Base-by-base conservation (phyloP, 805 yeast genomes). In the Metschnikowia cubensis region DNA sequence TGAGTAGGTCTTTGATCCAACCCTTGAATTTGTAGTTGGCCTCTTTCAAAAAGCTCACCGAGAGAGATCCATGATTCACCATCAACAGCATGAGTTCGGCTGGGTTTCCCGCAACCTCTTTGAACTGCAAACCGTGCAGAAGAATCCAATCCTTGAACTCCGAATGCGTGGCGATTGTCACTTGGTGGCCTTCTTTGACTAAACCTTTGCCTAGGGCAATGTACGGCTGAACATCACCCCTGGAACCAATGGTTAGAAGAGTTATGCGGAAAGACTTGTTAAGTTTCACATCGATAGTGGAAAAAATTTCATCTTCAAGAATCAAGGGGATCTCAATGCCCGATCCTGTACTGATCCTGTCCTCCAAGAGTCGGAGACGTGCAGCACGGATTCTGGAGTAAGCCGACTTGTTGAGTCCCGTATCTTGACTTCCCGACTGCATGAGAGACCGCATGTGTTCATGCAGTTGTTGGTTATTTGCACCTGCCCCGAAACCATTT, bases 221-320 rank as follows among this genome's bases (percentile, higher is more conserved):
- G 64, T 90, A 92, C 0, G 98, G 98, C 67, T 92, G 98, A 6
- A 92, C 97, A 67, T 92, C 98, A 33, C 98, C 98, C 51, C 98
- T 76, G 0, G 97, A 89, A 0, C 98, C 98, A 59, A 92, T 92
- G 0, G 97, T 92, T 50, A 92, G 67, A 43, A 89, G 69, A 0
- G 87, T 84, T 60, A 91, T 79, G 29, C 76, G 77, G 58, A 77
- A 78, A 2, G 81, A 67, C 45, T 79, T 74, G 1, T 74, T 62
- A 0, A 96, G 87, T 50, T 71, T 74, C 32, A 81, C 68, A 42
- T 69, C 77, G 0, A 81, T 79, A 42, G 75, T 72, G 51, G 73
- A 65, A 51, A 74, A 70, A 0, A 88, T 87, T 43, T 81, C 80
- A 44, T 83, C 86, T 58, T 84, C 90, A 44, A 86, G 66, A 21